Base-by-base conservation (phyloP, 78 protist species). In the Blattamonas nauphoetae region DNA sequence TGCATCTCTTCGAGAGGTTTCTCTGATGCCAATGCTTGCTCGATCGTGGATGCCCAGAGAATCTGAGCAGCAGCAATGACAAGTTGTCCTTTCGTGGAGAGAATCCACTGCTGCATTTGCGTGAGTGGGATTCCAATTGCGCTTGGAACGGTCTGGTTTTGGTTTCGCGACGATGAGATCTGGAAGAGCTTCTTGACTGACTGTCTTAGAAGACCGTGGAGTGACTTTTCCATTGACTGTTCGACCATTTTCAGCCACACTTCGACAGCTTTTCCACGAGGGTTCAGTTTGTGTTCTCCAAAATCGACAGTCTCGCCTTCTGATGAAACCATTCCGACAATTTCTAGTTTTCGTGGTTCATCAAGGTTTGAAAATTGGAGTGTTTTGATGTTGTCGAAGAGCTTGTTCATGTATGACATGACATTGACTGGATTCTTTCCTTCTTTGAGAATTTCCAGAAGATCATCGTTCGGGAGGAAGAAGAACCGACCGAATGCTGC, bases 381-480 rank as follows among this genome's bases (percentile, higher is more conserved):
- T 21, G 43, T 33, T 21, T 79, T 79, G 83, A 79, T 79, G 83
- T 79, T 78, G 83, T 84, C 84, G 45, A 93, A 91, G 88, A 90
- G 87, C 88, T 94, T 94, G 44, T 29, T 6, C 86, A 94, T 46
- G 89, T 94, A 94, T 5, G 89, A 91, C 91, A 92, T 94, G 45
- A 92, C 93, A 2, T 91, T 91, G 1, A 44, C 89, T 34, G 93
- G 94, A 55, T 94, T 82, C 2, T 86, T 85, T 29, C 92, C 86
- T 80, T 93, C 90, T 29, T 93, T 88, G 32, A 94, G 91, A 78
- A 94, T 94, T 55, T 91, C 91, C 44, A 94, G 89, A 6, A 94
- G 90, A 88, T 94, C 94, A 87, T 94, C 96, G 86, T 94, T 92
- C 44, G 93, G 91, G 4, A 94, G 77, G 93, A 94, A 94, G 86